Evolutionary conservation across 2,329 filamentous ascomycete species (phyloP).

Genomic region (Beauveria asiatica): DNA sequence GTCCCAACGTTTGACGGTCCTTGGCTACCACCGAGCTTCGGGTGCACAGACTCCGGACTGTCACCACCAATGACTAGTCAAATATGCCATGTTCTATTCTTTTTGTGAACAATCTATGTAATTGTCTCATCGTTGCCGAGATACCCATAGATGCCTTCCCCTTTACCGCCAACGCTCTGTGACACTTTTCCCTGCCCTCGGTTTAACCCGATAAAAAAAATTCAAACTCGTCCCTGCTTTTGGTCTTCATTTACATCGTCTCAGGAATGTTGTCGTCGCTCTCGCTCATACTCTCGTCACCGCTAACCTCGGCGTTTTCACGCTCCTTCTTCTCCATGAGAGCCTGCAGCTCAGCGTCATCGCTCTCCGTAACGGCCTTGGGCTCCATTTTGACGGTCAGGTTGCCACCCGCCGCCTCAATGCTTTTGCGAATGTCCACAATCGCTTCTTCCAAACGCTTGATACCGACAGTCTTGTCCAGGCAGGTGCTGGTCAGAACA

Average conservation of each 20-base stretch:
- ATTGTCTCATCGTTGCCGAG: conserved; percentile 4
- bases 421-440: conserved; percentile 72
- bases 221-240: not conserved
- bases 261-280: conserved; percentile 70
- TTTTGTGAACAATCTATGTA: conserved; percentile 8
- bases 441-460: conserved; percentile 81
- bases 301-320: conserved; percentile 95
- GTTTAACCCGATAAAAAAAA: conserved; percentile 8
- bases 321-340: conserved; percentile 98
- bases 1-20: no score
- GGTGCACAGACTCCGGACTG: no score
- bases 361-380: conserved; percentile 97
- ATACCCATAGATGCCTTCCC: conserved; percentile 1
- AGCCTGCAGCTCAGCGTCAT: conserved; percentile 92
- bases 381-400: conserved; percentile 96
- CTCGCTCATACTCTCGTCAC: conserved; percentile 92
- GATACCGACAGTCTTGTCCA: conserved; percentile 88
- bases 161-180: not conserved
- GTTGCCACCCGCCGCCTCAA: conserved; percentile 67
- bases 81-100: conserved; percentile 6
- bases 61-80: not conserved
- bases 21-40: no score
- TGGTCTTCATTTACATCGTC: conserved; percentile 24
- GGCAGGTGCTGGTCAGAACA: conserved; percentile 87
- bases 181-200: not conserved